Base-by-base conservation (phyloP, 345 rosid genomes). In the Eutrema japonicum region DNA sequence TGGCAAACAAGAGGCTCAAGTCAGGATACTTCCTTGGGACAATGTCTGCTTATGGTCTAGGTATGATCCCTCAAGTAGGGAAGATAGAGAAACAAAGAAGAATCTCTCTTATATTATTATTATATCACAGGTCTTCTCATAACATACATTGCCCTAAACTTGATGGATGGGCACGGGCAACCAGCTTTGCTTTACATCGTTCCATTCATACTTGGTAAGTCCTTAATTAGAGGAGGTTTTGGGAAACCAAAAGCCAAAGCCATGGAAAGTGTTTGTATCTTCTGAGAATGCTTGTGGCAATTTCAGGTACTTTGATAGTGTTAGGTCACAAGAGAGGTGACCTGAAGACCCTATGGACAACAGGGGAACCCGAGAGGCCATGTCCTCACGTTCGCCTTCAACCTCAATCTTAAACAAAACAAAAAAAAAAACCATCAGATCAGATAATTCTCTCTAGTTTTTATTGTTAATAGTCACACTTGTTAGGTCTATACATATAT, bases 151-250 rank as follows among this genome's bases (percentile, higher is more conserved):
- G 99, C 99, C 14, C 73, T 95, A 79, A 92, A 92, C 83, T 74
- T 92, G 88, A 91, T 92, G 99, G 99, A 95, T 37, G 97, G 97
- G 66, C 99, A 88, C 70, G 99, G 99, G 43, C 99, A 92, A 65
- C 99, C 99, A 8, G 99, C 99, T 32, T 71, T 95, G 81, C 97
- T 95, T 56, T 92, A 95, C 81, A 92, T 95, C 2, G 99, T 95
- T 60, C 97, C 99, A 3, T 95, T 95, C 81, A 89, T 90, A 16
- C 93, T 95, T 5, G 97, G 99, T 92, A 85, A 88, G 82, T 64
- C 32, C 58, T 54, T 26, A 4, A 42, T 6, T 0, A 40, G 16
- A 16, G 16, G 16, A 54, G 41, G 12, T 38, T n/a, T 46, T 8
- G 37, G 47, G 40, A 36, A 57, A 7, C 51, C 13, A 36, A 40